Conservation (phyloP, 768 basidiomycete species). For the Cubamyces lactineus region DNA sequence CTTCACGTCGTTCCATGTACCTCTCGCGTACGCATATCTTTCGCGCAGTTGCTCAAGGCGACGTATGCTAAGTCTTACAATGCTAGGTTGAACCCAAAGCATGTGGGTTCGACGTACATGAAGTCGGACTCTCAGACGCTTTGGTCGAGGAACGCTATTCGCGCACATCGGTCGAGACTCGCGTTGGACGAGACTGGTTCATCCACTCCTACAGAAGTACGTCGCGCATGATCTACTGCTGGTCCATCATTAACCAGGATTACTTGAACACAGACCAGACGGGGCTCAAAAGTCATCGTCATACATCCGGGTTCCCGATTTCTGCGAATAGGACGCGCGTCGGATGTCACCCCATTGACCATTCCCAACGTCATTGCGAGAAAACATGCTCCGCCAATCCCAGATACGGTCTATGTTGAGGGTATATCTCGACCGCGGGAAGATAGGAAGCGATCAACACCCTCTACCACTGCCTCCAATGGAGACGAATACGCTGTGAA, state of each 20-base stretch:
- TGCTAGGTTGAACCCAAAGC: constrained; percentile 76
- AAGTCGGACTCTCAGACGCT: constrained; percentile 75
- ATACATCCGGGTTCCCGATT: constrained; percentile 80
- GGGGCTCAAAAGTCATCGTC: constrained; percentile 78
- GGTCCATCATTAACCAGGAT: not conserved
- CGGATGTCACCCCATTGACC: constrained; percentile 70
- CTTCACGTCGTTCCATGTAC: constrained; percentile 82
- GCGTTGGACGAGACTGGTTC: constrained; percentile 42
- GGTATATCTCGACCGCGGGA: constrained; percentile 60
- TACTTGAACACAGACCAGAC: constrained; percentile 46
- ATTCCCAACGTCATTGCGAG: constrained; percentile 78
- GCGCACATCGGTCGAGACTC: constrained; percentile 48
- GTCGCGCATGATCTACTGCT: not conserved
- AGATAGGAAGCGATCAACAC: constrained; percentile 31
- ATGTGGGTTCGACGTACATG: constrained; percentile 75
- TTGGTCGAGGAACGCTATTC: constrained; percentile 68
- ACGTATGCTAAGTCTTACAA: not conserved
- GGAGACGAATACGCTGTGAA: constrained; percentile 57
- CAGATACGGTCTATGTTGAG: constrained; percentile 48
- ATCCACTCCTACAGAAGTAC: constrained; percentile 34
- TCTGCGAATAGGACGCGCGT: constrained; percentile 75
- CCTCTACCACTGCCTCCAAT: constrained; percentile 31
- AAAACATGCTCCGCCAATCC: constrained; percentile 51
- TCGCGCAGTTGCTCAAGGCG: not conserved
- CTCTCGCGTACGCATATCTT: constrained; percentile 56